A percentile compares a stretch with the other conserved stretches of the same genome.
Evolutionary conservation across 805 yeast genomes (phyloP).

Genomic region (Myxozyma lipomycoides): DNA sequence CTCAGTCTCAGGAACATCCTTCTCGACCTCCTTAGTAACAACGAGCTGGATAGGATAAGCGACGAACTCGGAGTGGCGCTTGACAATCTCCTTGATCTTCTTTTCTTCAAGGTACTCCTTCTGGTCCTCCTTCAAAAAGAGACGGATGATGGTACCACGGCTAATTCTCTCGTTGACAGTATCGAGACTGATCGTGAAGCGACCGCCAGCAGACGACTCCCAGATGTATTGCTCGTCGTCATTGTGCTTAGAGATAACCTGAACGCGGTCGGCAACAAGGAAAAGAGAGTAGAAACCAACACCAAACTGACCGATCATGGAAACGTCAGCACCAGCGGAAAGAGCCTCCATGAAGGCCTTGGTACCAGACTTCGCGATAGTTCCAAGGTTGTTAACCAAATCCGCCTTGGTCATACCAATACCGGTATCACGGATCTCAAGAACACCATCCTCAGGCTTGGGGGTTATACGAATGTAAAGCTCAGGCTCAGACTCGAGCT

Average conservation of each 20-base stretch:
- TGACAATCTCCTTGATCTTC: conserved; percentile 98
- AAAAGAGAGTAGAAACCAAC: conserved; percentile 99
- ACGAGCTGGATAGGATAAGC: conserved; percentile 98
- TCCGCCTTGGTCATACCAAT: conserved; percentile 99
- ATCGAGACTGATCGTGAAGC: conserved; percentile 92
- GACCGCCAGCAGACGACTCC: conserved; percentile 99
- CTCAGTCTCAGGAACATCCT: conserved; percentile 87
- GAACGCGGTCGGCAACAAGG: conserved; percentile 98
- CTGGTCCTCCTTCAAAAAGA: conserved; percentile 98
- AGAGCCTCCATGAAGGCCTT: conserved; percentile 99
- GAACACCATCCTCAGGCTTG: conserved; percentile 84
- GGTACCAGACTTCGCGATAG: conserved; percentile 99
- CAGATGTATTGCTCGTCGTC: conserved; percentile 99
- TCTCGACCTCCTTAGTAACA: conserved; percentile 98
- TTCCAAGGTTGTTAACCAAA: conserved; percentile 97
- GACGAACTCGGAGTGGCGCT: conserved; percentile 99
- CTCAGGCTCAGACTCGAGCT: conserved; percentile 92
- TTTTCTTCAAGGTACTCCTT: conserved; percentile 98
- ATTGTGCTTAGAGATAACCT: conserved; percentile 96
- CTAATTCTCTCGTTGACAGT: conserved; percentile 77
- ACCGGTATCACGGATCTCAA: conserved; percentile 99
- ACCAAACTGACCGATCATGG: conserved; percentile 99
- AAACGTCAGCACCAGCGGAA: conserved; percentile 98
- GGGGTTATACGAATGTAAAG: conserved; percentile 97
- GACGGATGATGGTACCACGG: conserved; percentile 94